Evolutionary conservation across 1,284 basidiomycete genomes (phyloP).

Genomic region (Rhodofomes roseus): DNA sequence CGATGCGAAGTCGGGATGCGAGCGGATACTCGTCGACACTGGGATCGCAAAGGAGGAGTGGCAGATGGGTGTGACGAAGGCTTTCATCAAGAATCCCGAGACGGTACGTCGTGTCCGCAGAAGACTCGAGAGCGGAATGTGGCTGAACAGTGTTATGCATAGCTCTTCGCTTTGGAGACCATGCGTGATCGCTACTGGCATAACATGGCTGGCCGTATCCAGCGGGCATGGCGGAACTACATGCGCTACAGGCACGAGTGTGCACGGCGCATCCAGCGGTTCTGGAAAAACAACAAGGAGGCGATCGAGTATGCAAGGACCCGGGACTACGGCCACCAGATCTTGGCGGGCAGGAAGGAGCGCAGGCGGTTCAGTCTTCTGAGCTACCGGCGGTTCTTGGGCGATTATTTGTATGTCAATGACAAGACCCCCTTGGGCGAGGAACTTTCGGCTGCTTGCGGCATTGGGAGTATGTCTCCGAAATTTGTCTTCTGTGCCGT

Average conservation of each 20-base stretch:
- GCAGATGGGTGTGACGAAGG: slow-evolving; percentile 99
- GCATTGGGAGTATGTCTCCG: slow-evolving; percentile 62
- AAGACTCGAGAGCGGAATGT: no score
- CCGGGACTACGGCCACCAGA: slow-evolving; percentile 91
- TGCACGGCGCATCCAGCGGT: slow-evolving; percentile 92
- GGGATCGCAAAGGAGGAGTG: slow-evolving; percentile 97
- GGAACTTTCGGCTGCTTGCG: slow-evolving; percentile 73
- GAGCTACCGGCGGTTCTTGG: slow-evolving; percentile 93
- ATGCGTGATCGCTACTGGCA: slow-evolving; percentile 99
- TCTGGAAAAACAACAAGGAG: slow-evolving; percentile 99
- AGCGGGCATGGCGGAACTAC: slow-evolving; percentile 95
- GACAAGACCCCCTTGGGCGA: slow-evolving; percentile 79
- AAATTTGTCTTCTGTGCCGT: not conserved
- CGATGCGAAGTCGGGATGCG: slow-evolving; percentile 88
- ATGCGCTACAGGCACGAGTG: slow-evolving; percentile 95
- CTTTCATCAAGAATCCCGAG: slow-evolving; percentile 99
- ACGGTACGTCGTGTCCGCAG: slow-evolving; percentile 56
- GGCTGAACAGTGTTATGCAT: not conserved
- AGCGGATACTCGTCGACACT: slow-evolving; percentile 91
- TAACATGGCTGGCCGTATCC: slow-evolving; percentile 97
- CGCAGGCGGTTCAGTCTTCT: slow-evolving; percentile 90
- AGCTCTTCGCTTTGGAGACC: slow-evolving; percentile 97
- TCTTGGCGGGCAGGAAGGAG: slow-evolving; percentile 92
- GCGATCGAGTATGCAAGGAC: slow-evolving; percentile 84
- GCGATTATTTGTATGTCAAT: slow-evolving; percentile 94